Conservation (phyloP, 176 grass and related monocot genomes). For the Triticum turgidum region DNA sequence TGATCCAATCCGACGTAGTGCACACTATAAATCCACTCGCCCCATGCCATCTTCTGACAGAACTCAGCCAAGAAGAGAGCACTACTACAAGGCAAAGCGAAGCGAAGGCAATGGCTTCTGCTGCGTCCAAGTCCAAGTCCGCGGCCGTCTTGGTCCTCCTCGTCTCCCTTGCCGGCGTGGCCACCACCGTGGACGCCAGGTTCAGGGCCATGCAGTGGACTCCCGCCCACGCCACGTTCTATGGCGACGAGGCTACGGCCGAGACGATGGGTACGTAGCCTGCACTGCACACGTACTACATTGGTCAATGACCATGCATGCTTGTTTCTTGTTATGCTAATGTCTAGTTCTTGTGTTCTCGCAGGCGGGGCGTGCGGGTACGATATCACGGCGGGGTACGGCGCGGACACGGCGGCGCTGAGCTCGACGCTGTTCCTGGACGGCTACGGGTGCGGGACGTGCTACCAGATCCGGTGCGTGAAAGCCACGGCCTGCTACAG, state of each 20-base stretch:
- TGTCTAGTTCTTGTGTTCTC: too few species aligned
- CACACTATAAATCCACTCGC: conserved; percentile 27
- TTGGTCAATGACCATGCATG: neutral
- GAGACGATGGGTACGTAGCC: conserved; percentile 57
- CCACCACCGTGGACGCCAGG: conserved; percentile 39
- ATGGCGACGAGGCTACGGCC: conserved; percentile 66
- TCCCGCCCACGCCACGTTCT: conserved; percentile 78
- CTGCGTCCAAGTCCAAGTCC: neutral
- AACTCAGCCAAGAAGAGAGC: neutral
- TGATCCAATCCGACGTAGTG: neutral
- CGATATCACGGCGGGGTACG: conserved; percentile 56
- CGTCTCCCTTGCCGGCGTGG: conserved; percentile 23
- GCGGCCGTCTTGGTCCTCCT: conserved; percentile 19
- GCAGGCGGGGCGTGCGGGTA: conserved; percentile 85
- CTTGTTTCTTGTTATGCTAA: neutral
- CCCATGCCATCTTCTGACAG: neutral
- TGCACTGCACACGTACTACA: neutral
- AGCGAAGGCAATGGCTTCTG: conserved; percentile 31
- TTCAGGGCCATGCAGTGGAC: conserved; percentile 58
- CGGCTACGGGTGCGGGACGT: conserved; percentile 61
- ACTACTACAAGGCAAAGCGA: neutral
- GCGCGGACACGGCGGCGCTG: conserved; percentile 74
- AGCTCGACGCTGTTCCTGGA: conserved; percentile 64
- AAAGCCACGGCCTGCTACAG: conserved; percentile 45
- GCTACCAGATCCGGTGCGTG: conserved; percentile 76